Conservation (phyloP, 768 basidiomycete genomes). For the Lactifluus rugatus region DNA sequence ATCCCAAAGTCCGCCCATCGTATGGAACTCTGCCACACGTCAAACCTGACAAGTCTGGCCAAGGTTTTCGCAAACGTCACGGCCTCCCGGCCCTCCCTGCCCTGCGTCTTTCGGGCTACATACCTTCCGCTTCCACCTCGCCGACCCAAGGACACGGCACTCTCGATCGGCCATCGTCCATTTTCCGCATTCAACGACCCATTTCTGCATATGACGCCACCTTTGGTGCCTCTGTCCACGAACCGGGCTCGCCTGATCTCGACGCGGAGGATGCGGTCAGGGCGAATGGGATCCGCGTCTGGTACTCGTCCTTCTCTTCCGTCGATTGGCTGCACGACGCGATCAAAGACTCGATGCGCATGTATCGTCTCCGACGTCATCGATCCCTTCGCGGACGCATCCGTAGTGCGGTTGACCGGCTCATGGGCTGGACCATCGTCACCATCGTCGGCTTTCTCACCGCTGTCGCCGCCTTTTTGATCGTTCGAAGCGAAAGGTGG, state of each 20-base stretch:
- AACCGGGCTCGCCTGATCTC: conserved; percentile 28
- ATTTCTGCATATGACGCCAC: conserved; percentile 66
- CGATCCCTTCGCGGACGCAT: conserved; percentile 61
- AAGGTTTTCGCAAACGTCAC: conserved; percentile 27
- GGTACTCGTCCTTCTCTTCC: conserved; percentile 84
- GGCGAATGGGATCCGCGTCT: conserved; percentile 84
- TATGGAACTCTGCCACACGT: conserved; percentile 46
- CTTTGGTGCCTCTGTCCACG: conserved; percentile 27
- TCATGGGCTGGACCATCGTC: conserved; percentile 82
- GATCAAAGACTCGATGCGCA: conserved; percentile 85
- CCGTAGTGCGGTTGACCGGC: conserved; percentile 59
- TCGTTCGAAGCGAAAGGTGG: conserved; percentile 79
- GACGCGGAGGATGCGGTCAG: conserved; percentile 43
- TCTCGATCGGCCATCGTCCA: conserved; percentile 26
- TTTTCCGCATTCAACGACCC: conserved; percentile 44
- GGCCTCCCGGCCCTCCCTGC: conserved; percentile 31
- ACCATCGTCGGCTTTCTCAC: conserved; percentile 81
- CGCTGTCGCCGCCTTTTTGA: conserved; percentile 76
- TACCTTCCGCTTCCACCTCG: conserved; percentile 26
- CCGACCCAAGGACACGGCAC: conserved; percentile 27
- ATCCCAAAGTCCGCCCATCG: conserved; percentile 24
- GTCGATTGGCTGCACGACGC: conserved; percentile 97
- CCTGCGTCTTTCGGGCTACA: conserved; percentile 25
- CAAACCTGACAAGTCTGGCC: conserved; percentile 10
- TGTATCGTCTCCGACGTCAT: conserved; percentile 57